Evolutionary conservation across 306 rosid species (phyloP).

Genomic region (Begonia fuchsioides): DNA sequence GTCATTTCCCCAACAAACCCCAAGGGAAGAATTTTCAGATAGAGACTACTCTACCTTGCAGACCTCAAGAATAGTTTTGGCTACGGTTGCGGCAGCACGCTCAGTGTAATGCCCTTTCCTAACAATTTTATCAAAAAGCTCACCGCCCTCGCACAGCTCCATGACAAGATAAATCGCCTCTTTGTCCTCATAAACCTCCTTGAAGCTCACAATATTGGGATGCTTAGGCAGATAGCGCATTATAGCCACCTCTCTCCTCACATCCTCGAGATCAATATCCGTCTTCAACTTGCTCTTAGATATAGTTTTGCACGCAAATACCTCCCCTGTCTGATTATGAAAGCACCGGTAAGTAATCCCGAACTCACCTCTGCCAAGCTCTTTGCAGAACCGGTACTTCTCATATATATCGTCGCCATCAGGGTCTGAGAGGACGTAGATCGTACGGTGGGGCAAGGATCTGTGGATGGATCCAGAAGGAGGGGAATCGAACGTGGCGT

Average conservation of each 20-base stretch:
- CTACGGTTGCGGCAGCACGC: slow-evolving; percentile 64
- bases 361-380: slow-evolving; percentile 74
- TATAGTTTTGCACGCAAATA: slow-evolving; percentile 61
- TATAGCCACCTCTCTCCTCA: slow-evolving; percentile 72
- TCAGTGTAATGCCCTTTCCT: slow-evolving; percentile 77
- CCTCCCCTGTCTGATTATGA: slow-evolving; percentile 22
- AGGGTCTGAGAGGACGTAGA: slow-evolving; percentile 29
- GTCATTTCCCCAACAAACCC: not conserved
- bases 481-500: not conserved
- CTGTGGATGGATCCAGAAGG: slow-evolving; percentile 9
- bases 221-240: slow-evolving; percentile 70
- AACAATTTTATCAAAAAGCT: slow-evolving; percentile 78
- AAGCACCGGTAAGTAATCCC: slow-evolving; percentile 56
- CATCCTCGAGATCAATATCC: slow-evolving; percentile 71
- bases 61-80: slow-evolving; percentile 64
- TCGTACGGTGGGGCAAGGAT: slow-evolving; percentile 7
- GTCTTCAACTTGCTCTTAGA: slow-evolving; percentile 62
- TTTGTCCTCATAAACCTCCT: slow-evolving; percentile 70
- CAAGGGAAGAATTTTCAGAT: not conserved
- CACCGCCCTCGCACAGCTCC: slow-evolving; percentile 91
- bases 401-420: slow-evolving; percentile 26
- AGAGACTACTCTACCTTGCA: slow-evolving; percentile 41
- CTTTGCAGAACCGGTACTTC: slow-evolving; percentile 47
- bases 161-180: slow-evolving; percentile 81
- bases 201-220: slow-evolving; percentile 64